Base-by-base conservation (phyloP, 179 eudicot species). In the Silene vulgaris region DNA sequence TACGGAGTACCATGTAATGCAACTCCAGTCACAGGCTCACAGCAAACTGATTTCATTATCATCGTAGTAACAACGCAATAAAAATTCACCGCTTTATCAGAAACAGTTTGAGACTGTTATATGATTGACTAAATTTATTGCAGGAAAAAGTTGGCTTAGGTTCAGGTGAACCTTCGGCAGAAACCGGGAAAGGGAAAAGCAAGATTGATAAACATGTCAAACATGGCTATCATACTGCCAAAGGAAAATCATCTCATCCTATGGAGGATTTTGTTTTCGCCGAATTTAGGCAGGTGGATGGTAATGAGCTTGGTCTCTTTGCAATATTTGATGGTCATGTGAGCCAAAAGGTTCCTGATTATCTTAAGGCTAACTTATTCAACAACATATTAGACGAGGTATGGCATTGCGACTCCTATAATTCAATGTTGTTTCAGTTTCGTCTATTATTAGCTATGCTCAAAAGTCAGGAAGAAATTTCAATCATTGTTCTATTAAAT, bases 211-310 rank as follows among this genome's bases (percentile, higher is more conserved):
- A 80, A 80, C 71, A 76, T 61, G 88, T 82, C 20, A 76, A 82
- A 32, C 88, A 85, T 76, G 88, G 88, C 60, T 82, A 78, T 29
- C 76, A 82, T 71, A 80, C 81, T 21, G 88, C 85, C 11, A 82
- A 90, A 74, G 96, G 96, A 0, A 86, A 90, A 80, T 79, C 96
- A 14, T 78, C 82, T 80, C 96, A 90, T 81, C 86, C 92, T 11
- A 90, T 90, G 96, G 96, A 90, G 77, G 96, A 90, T 82, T 90
- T 86, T 43, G 87, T 86, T 69, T 88, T 90, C n/a, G 96, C 96
- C 2, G 85, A 86, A 64, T 87, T 89, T 76, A 77, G 77, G 67
- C 80, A 82, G 71, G 80, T 80, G 28, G 84, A 86, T 8, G 86
- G 70, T 26, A 86, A 84, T 30, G 96, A 90, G 84, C 88, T 90